These are phyloP conservation scores for Neckera pumila DNA, from an alignment of 225 moss, liverwort and hornwort genomes.

Conservation along the genomic window DNA sequence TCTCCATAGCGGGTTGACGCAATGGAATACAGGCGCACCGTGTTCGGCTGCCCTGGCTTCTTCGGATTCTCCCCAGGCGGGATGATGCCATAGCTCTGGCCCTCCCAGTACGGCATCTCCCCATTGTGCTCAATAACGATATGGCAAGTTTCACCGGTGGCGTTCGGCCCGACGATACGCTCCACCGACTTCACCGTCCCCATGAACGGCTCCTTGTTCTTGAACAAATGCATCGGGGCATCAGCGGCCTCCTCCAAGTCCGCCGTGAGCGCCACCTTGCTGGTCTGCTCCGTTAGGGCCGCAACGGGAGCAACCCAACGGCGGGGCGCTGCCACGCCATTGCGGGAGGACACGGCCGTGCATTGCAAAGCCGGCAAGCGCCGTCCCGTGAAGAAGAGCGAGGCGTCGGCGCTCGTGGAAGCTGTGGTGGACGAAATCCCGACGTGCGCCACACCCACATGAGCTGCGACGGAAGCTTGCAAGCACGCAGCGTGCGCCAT, in stretches of 20 bases:
- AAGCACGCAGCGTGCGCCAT: constrained; percentile 33
- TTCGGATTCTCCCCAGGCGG: constrained; percentile 91
- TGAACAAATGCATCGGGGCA: constrained; percentile 69
- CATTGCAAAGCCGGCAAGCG: constrained; percentile 23
- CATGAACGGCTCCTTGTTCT: constrained; percentile 68
- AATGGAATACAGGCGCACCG: constrained; percentile 85
- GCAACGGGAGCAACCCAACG: neutral
- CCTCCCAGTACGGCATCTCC: constrained; percentile 90
- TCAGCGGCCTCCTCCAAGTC: constrained; percentile 54
- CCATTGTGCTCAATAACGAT: constrained; percentile 87
- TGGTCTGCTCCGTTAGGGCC: constrained; percentile 32
- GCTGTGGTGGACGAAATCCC: neutral
- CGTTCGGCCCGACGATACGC: constrained; percentile 85
- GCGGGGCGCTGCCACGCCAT: neutral
- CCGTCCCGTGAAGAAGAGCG: constrained; percentile 20
- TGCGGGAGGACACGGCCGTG: neutral
- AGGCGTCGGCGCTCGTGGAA: constrained; percentile 3
- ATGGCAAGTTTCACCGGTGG: constrained; percentile 94
- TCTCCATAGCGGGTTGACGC: constrained; percentile 94
- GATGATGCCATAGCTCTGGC: constrained; percentile 95
- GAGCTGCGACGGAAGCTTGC: constrained; percentile 19
- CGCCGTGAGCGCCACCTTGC: constrained; percentile 32
- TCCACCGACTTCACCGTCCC: constrained; percentile 82
- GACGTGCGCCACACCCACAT: constrained; percentile 15
- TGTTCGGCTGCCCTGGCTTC: constrained; percentile 86